Conservation (phyloP, 257 asterid species). For the Nicotiana obtusifolia region DNA sequence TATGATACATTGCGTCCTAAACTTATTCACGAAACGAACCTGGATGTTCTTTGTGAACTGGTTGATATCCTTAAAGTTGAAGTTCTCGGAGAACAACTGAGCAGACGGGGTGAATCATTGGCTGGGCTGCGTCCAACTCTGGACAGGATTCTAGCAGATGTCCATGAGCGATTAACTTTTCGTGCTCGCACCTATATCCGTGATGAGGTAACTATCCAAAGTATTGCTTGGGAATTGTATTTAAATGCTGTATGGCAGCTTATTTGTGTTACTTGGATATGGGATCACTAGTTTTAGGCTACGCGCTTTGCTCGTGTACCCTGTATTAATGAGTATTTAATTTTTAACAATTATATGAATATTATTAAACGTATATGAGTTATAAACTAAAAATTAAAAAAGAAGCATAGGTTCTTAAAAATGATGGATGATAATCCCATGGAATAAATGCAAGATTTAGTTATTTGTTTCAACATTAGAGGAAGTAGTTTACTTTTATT, state of each 20-base stretch:
- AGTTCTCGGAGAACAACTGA: slow-evolving; percentile 87
- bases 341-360: too few relatives aligned
- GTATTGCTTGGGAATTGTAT: neutral
- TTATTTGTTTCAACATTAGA: too few relatives aligned
- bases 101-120: slow-evolving; percentile 80
- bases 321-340: too few relatives aligned
- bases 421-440: too few relatives aligned
- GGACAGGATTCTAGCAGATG: slow-evolving; percentile 93
- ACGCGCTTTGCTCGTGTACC: too few relatives aligned
- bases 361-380: too few relatives aligned
- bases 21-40: slow-evolving; percentile 93
- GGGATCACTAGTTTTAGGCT: too few relatives aligned
- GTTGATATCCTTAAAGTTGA: slow-evolving; percentile 93
- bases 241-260: neutral
- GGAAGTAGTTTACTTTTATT: too few relatives aligned
- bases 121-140: slow-evolving; percentile 86
- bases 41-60: slow-evolving; percentile 93
- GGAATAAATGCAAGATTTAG: too few relatives aligned
- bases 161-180: slow-evolving; percentile 88
- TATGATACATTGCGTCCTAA: slow-evolving; percentile 91
- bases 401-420: too few relatives aligned
- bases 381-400: too few relatives aligned
- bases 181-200: slow-evolving; percentile 95
- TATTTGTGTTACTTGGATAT: neutral
- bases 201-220: slow-evolving; percentile 67